A percentile compares a stretch with the other conserved stretches of the same genome.
These are phyloP conservation scores for Benincasa hispida DNA, from an alignment of 306 rosid genomes.

Conservation along the genomic window DNA sequence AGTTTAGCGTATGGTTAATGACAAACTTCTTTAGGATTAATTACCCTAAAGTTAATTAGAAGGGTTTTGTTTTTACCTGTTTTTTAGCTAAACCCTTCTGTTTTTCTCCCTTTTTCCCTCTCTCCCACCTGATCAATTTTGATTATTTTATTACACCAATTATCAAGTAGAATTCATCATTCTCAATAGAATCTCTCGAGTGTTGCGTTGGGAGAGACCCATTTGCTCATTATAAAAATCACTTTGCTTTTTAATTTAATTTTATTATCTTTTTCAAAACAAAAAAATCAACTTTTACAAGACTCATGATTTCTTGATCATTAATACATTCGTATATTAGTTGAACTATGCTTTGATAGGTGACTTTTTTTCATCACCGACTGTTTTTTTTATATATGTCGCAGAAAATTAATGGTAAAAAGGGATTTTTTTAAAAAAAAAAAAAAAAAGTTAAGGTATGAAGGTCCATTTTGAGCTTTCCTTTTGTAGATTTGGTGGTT, in stretches of 20 bases:
- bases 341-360: no score
- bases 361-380: no score
- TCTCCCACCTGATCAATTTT: neutral
- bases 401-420: neutral
- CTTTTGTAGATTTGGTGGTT: neutral
- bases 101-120: neutral
- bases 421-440: no score
- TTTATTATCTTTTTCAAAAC: no score
- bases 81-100: neutral
- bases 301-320: no score
- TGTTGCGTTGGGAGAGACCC: neutral
- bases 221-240: neutral
- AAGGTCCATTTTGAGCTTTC: no score
- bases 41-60: neutral
- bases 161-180: neutral
- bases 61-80: neutral
- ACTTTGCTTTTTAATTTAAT: neutral
- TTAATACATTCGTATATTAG: no score
- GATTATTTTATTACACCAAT: slow-evolving; percentile 4
- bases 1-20: no score
- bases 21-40: no score
- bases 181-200: slow-evolving; percentile 9
- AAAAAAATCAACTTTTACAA: no score
- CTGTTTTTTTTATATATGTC: neutral
- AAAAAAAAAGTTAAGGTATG: no score